Percentiles rank a stretch among this genome's conserved stretches.
Evolutionary conservation across 2,329 filamentous ascomycete genomes (phyloP).

Genomic region (Trichoderma lentiforme): DNA sequence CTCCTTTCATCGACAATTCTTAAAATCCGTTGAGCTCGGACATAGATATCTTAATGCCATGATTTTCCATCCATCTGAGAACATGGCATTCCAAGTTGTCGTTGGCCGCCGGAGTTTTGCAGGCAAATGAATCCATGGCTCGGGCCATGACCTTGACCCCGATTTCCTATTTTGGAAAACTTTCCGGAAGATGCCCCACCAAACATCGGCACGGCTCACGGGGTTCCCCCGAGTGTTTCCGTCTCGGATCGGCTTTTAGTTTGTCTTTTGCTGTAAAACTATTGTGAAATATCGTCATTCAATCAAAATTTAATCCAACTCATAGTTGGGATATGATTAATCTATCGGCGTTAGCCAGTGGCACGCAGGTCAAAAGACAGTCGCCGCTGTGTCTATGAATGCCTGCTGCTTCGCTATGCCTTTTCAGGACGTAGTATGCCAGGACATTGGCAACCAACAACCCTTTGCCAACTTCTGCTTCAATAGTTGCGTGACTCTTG

Average conservation of each 20-base stretch:
- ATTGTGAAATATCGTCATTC: not conserved
- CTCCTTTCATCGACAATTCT: not conserved
- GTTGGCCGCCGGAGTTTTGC: not conserved
- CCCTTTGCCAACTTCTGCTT: too few species aligned
- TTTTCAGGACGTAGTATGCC: not conserved
- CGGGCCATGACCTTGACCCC: not conserved
- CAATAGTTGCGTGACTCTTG: too few species aligned
- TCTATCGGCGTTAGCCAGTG: not conserved
- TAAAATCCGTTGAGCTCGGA: not conserved
- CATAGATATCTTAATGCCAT: not conserved
- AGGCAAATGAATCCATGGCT: not conserved
- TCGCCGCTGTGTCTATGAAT: not conserved
- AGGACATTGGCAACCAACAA: too few species aligned
- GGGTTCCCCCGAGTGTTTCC: not conserved
- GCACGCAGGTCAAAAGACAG: not conserved
- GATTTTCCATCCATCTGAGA: not conserved
- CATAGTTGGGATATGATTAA: not conserved
- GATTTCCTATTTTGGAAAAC: not conserved
- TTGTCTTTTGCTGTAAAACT: not conserved
- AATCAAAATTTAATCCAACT: not conserved
- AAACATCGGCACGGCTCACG: not conserved
- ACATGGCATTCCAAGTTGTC: not conserved
- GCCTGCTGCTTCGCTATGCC: not conserved
- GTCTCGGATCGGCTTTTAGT: not conserved
- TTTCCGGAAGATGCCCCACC: slow-evolving; percentile 9